A percentile compares a stretch with the other conserved stretches of the same genome.
phyloP scores from a whole-genome alignment of 164 flowering plant species.

The Akebia trifoliata region DNA sequence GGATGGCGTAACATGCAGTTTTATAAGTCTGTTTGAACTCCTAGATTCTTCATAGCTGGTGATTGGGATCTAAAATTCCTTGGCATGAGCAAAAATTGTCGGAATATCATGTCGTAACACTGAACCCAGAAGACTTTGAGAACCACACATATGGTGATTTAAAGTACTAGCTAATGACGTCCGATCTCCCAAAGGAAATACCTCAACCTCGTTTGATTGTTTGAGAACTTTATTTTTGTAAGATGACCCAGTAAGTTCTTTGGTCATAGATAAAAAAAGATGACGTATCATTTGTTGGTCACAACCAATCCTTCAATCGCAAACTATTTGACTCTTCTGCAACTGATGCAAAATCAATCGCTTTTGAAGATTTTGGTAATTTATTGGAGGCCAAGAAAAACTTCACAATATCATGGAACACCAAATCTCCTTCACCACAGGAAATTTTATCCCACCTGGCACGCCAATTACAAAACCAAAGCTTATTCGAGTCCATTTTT shows the following conservation, averaged over 20 bases:
- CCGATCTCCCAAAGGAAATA: conserved; percentile 9
- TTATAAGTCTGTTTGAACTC: not conserved
- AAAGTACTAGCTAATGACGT: conserved; percentile 6
- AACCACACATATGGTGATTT: conserved; percentile 7
- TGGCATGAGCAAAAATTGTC: not conserved
- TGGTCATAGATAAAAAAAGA: conserved; percentile 9
- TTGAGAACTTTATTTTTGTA: conserved; percentile 11
- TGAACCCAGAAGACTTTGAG: conserved; percentile 15
- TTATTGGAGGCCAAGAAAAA: conserved; percentile 37
- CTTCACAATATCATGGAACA: conserved; percentile 63
- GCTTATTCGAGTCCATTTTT: conserved; percentile 26
- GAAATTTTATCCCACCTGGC: conserved; percentile 89
- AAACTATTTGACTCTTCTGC: conserved; percentile 40
- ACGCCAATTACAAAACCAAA: conserved; percentile 40
- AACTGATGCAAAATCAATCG: conserved; percentile 48
- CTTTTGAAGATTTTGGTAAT: conserved; percentile 36
- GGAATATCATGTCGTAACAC: conserved; percentile 6
- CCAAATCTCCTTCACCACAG: conserved; percentile 83
- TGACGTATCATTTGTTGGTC: conserved; percentile 12
- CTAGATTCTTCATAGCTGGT: not conserved
- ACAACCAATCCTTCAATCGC: conserved; percentile 40
- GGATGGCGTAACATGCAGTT: conserved; percentile 3
- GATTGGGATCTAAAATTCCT: conserved; percentile 3
- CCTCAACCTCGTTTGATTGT: conserved; percentile 7
- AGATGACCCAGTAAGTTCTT: conserved; percentile 14